Evolutionary conservation across 2,329 filamentous ascomycete species (phyloP).

Genomic region (Xylaria sp.): DNA sequence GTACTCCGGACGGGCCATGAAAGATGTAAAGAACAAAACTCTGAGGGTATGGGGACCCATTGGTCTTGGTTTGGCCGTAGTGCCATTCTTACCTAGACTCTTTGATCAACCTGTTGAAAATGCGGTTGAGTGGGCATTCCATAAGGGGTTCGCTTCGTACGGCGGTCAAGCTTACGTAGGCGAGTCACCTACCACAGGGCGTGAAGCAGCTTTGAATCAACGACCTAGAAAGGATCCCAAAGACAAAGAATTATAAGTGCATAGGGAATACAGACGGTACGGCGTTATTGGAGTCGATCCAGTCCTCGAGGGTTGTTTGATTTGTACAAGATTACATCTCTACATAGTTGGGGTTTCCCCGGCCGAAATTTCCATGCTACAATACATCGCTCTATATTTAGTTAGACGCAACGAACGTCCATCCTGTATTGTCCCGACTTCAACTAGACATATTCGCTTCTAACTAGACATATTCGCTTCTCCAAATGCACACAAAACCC

Average conservation of each 20-base stretch:
- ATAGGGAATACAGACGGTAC: slow-evolving; percentile 4
- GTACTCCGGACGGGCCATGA: slow-evolving; percentile 87
- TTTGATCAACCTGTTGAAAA: slow-evolving; percentile 94
- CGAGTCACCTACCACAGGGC: slow-evolving; percentile 58
- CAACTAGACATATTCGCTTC: no score
- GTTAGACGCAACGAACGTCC: not conserved
- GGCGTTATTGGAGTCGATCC: slow-evolving; percentile 26
- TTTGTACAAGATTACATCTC: slow-evolving; percentile 16
- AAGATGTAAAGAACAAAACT: slow-evolving; percentile 75
- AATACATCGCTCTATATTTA: slow-evolving; percentile 3
- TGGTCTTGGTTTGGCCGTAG: slow-evolving; percentile 76
- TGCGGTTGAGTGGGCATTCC: slow-evolving; percentile 88
- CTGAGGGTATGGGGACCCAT: slow-evolving; percentile 89
- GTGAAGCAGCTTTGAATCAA: slow-evolving; percentile 53
- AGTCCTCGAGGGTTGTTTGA: slow-evolving; percentile 8
- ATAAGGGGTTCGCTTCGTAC: slow-evolving; percentile 76
- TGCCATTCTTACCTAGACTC: slow-evolving; percentile 81
- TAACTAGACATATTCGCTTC: slow-evolving; percentile 17
- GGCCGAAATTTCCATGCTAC: slow-evolving; percentile 9
- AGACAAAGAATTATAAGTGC: slow-evolving; percentile 42
- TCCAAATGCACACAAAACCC: slow-evolving; percentile 27
- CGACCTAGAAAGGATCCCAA: slow-evolving; percentile 53
- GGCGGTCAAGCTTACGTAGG: slow-evolving; percentile 67
- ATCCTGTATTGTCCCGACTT: not conserved
- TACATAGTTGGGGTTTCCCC: not conserved